Evolutionary conservation across 1,284 basidiomycete species (phyloP), one percentile per base, ranked within the genome.

Genomic region (Microbotryum intermedium): DNA sequence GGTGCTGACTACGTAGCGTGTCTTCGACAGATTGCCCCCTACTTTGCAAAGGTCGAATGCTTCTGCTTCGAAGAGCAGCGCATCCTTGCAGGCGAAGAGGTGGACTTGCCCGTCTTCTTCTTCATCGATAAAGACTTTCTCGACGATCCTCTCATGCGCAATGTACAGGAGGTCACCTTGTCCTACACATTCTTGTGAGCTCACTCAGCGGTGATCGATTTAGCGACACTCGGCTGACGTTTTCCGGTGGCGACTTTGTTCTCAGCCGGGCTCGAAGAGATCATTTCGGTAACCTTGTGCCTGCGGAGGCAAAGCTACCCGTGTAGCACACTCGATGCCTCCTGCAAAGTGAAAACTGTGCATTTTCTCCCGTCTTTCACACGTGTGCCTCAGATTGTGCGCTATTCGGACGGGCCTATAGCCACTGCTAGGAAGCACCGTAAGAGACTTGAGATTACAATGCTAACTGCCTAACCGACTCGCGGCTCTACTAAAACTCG

Each of bases 41-140:
- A 97, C 76, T 99, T 99, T 74, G 90, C 93, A 59, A 99, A 99
- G 78, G 92, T 98, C 9, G 95, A 99, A 76, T 99, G 95, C 71
- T 99, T 99, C 79, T 99, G 95, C 77, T 98, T 98, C 70, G 95
- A 99, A 75, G 95, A 98, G 74, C 95, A 99, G 76, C 89, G 87
- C 71, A 82, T 99, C 21, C 79, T 97, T 25, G 93, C 94, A 0
- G 87, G 88, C 25, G 95, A 98, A 76, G 93, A 97, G 75, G 90
- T 99, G 21, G 95, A 99, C 76, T 88, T 98, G 81, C 95, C 95
- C 20, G 81, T 99, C 29, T 83, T 98, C 65, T 99, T 98, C 80
- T 99, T 99, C 79, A 94, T 98, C 68, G 95, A 99, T 79, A 86
- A 88, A 62, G 95, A 98, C 72, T 84, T 97, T 60, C 78, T 94